These are phyloP conservation scores for Hortaea werneckii DNA, from an alignment of 2,329 filamentous ascomycete species.

Conservation along the genomic window DNA sequence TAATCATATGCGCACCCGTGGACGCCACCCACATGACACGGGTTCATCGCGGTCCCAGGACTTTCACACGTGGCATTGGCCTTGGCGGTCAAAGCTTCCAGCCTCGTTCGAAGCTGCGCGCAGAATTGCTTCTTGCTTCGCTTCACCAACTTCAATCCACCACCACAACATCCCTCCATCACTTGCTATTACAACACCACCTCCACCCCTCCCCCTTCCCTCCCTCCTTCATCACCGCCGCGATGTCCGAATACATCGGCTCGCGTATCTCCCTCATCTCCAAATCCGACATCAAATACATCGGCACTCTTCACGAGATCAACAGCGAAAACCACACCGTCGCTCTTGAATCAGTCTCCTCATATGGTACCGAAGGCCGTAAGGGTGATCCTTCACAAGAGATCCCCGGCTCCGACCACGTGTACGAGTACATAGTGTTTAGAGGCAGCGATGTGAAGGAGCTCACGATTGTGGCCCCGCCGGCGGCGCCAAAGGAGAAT, in stretches of 20 bases:
- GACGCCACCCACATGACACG: too few relatives aligned
- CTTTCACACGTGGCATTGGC: neutral
- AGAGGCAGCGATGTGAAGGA: slow-evolving; percentile 98
- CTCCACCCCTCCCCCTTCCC: neutral
- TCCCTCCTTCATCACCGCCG: slow-evolving; percentile 15
- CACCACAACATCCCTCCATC: neutral
- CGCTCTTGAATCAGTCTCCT: slow-evolving; percentile 90
- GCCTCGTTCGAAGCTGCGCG: neutral
- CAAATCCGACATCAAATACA: slow-evolving; percentile 96
- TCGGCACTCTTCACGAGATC: slow-evolving; percentile 93
- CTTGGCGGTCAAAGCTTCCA: slow-evolving; percentile 1
- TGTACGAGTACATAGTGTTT: slow-evolving; percentile 99
- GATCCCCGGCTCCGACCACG: slow-evolving; percentile 70
- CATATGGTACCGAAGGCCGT: slow-evolving; percentile 87
- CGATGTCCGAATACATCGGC: slow-evolving; percentile 56
- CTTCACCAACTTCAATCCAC: neutral
- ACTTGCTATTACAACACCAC: too few relatives aligned
- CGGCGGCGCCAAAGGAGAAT: slow-evolving; percentile 47
- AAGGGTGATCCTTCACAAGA: slow-evolving; percentile 69
- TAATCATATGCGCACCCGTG: too few relatives aligned
- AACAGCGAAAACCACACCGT: slow-evolving; percentile 96
- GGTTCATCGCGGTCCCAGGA: slow-evolving; percentile 9
- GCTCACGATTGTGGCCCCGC: slow-evolving; percentile 76
- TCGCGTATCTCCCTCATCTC: slow-evolving; percentile 94
- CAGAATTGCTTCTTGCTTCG: neutral